Conservation (phyloP, 352 stramenopile genomes). For the Globisporangium solare region DNA sequence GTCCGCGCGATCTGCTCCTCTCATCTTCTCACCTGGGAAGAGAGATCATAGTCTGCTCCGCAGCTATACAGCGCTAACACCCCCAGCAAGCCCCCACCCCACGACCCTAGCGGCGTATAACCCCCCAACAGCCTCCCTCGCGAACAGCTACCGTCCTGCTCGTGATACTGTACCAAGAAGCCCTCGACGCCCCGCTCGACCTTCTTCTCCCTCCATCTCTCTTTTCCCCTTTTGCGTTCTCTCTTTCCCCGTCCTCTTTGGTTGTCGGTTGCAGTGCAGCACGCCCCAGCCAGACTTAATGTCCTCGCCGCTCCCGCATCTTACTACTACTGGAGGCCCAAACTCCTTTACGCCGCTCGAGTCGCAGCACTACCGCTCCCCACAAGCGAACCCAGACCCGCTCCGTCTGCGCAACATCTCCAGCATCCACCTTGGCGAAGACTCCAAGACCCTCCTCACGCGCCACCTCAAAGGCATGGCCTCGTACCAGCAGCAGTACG, state of each 20-base stretch:
- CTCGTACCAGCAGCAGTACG: slow-evolving; percentile 16
- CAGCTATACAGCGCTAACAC: slow-evolving; percentile 17
- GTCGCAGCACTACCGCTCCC: slow-evolving; percentile 30
- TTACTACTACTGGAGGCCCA: slow-evolving; percentile 27
- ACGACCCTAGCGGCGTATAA: slow-evolving; percentile 26
- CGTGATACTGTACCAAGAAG: slow-evolving; percentile 14
- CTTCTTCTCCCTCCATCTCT: slow-evolving; percentile 4
- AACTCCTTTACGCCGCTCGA: slow-evolving; percentile 29
- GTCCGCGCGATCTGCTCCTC: slow-evolving; percentile 22
- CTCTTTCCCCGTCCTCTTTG: slow-evolving; percentile 14
- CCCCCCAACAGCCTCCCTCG: slow-evolving; percentile 12
- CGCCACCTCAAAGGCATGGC: slow-evolving; percentile 39
- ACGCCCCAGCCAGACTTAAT: slow-evolving; percentile 23
- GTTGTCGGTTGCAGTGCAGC: slow-evolving; percentile 5
- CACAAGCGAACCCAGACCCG: slow-evolving; percentile 15
- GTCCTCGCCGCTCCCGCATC: slow-evolving; percentile 23
- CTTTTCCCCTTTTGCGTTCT: slow-evolving; percentile 3
- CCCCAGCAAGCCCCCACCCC: slow-evolving; percentile 11
- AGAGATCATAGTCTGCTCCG: slow-evolving; percentile 25
- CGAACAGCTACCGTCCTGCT: neutral
- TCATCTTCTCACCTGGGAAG: slow-evolving; percentile 28
- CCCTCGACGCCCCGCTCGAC: slow-evolving; percentile 4
- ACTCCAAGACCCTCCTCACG: slow-evolving; percentile 32
- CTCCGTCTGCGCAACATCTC: slow-evolving; percentile 18
- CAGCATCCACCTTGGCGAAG: slow-evolving; percentile 33